These are phyloP conservation scores for Neurospora sp. DNA, from an alignment of 495 filamentous ascomycete species.

Conservation along the genomic window DNA sequence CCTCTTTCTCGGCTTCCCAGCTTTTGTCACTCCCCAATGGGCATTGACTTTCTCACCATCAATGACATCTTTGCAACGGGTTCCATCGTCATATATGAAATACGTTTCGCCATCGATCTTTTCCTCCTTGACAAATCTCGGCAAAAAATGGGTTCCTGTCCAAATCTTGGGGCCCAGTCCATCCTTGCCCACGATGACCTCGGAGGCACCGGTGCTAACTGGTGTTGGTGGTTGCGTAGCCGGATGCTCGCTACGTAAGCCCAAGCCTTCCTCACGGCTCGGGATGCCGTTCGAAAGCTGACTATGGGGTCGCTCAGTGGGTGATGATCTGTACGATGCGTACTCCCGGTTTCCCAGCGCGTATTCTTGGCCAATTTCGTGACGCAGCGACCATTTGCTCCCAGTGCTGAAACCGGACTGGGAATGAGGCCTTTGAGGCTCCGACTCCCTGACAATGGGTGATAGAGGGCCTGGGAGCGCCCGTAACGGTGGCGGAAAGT, in stretches of 20 bases:
- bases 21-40: constrained; percentile 88
- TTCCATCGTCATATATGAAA: constrained; percentile 82
- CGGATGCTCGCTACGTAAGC: constrained; percentile 16
- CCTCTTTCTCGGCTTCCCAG: constrained; percentile 81
- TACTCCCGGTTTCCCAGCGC: constrained; percentile 18
- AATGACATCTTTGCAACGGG: constrained; percentile 71
- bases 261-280: constrained; percentile 10
- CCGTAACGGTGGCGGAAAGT: constrained; percentile 29
- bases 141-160: constrained; percentile 50
- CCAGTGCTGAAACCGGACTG: constrained; percentile 15
- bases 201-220: constrained; percentile 26
- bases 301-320: constrained; percentile 11
- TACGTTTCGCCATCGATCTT: constrained; percentile 68
- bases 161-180: constrained; percentile 50
- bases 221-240: constrained; percentile 25
- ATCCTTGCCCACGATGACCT: constrained; percentile 39
- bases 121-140: constrained; percentile 45
- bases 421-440: constrained; percentile 16
- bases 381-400: constrained; percentile 19
- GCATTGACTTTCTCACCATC: constrained; percentile 82
- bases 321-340: constrained; percentile 10
- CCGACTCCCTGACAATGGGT: constrained; percentile 25
- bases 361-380: constrained; percentile 25
- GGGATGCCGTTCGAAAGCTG: constrained; percentile 7
- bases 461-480: constrained; percentile 32